Conservation (phyloP, 2,329 filamentous ascomycete species). For the Akanthomyces lecanii region DNA sequence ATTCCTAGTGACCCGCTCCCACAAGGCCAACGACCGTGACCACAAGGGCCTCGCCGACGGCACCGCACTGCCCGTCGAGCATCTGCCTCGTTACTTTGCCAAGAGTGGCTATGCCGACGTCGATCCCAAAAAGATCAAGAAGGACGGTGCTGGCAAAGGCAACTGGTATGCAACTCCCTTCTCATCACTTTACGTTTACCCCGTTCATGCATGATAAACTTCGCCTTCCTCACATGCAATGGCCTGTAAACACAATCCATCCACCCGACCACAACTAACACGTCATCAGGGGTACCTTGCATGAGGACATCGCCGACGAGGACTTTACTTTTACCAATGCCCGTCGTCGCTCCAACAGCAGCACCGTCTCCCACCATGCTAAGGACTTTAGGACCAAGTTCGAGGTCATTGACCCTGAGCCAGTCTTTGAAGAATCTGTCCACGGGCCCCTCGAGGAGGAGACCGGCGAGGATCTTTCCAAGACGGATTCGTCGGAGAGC, state of each 20-base stretch:
- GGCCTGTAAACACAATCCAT: background rate
- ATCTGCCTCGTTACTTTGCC: constrained; percentile 87
- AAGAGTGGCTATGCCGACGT: constrained; percentile 76
- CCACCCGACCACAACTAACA: constrained; percentile 20
- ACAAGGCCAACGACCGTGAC: constrained; percentile 93
- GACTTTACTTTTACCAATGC: constrained; percentile 79
- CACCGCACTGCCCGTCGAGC: constrained; percentile 63
- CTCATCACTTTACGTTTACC: constrained; percentile 12
- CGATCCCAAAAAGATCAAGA: constrained; percentile 94
- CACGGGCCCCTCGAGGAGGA: constrained; percentile 62
- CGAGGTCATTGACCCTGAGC: constrained; percentile 82
- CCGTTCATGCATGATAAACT: background rate
- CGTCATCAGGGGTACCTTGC: constrained; percentile 68
- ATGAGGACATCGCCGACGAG: constrained; percentile 80
- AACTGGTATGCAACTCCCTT: constrained; percentile 69
- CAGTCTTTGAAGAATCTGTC: constrained; percentile 83
- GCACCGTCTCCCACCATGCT: constrained; percentile 64
- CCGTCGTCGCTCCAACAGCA: constrained; percentile 90
- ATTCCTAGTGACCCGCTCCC: constrained; percentile 90
- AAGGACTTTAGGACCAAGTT: constrained; percentile 95
- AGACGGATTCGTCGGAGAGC: constrained; percentile 57
- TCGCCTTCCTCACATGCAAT: background rate
- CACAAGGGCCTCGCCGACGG: constrained; percentile 76
- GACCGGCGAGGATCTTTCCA: constrained; percentile 46
- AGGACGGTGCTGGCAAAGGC: constrained; percentile 86